Evolutionary conservation across 2,329 filamentous ascomycete species (phyloP), one percentile per base, ranked within the genome.

Genomic region (Xylaria sp.): DNA sequence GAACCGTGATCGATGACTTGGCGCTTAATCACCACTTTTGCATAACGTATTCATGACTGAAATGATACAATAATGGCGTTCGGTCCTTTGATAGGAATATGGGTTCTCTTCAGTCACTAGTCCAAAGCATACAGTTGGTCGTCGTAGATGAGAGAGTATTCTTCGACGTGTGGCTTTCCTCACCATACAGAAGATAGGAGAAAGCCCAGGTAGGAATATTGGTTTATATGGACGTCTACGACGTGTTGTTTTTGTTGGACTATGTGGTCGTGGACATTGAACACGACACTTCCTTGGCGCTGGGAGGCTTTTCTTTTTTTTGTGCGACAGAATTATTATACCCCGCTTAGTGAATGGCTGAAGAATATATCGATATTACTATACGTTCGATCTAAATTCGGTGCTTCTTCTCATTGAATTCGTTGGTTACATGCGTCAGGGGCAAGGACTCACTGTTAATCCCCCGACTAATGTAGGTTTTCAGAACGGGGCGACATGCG

Each of bases 21-120:
- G 36, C 18, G 34, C 53, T 23, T 48, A 46, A 13, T 36, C 23
- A 10, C 57, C 39, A 55, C 39, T 69, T 58, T 65, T 70, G 60
- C 66, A 67, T 70, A 63, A 61, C 23, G 59, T 46, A 63, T 50
- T 65, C 58, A 70, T 66, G 60, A 70, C 30, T 69, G 41, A 28
- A 59, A 64, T 67, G 67, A 67, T 58, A 65, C 43, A 58, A 53
- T 55, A 55, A 65, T 36, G 69, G 66, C 61, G 64, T 69, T 71
- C 20, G 53, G 57, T 53, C 23, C 25, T 43, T 66, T 64, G 32
- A 61, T 61, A 36, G 34, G 13, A 41, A 20, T 34, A 36, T 55
- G 34, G 59, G 34, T 39, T 39, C 25, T 46, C 34, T 56, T 55
- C 61, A 18, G 34, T 43, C 34, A 48, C 36, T 43, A 43, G 28